These are phyloP conservation scores for Aspergillus latus DNA, from an alignment of 2,329 filamentous ascomycete species.

Conservation along the genomic window DNA sequence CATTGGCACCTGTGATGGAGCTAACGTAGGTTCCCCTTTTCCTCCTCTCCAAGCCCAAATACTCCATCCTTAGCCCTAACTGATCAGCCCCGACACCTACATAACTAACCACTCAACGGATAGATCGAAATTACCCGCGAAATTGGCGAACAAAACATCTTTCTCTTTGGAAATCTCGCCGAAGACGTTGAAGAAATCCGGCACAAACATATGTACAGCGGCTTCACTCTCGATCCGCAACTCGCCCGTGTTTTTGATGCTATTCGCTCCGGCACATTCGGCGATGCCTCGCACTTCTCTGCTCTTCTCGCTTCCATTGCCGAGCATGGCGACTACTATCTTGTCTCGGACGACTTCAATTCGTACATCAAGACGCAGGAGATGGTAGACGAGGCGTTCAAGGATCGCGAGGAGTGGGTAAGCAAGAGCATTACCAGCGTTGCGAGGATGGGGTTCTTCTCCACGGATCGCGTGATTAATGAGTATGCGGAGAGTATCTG, in stretches of 20 bases:
- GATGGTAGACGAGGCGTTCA: slow-evolving; percentile 88
- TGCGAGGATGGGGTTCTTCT: slow-evolving; percentile 95
- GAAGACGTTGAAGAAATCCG: slow-evolving; percentile 97
- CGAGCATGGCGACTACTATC: slow-evolving; percentile 94
- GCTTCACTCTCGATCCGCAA: slow-evolving; percentile 72
- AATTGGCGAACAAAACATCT: slow-evolving; percentile 95
- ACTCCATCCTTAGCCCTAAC: neutral
- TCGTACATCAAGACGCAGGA: slow-evolving; percentile 89
- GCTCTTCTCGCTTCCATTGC: slow-evolving; percentile 80
- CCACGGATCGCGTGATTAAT: slow-evolving; percentile 89
- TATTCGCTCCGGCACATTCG: slow-evolving; percentile 79
- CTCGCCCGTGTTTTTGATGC: slow-evolving; percentile 78
- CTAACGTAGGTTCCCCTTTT: slow-evolving; percentile 67
- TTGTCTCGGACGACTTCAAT: slow-evolving; percentile 96
- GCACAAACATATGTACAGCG: slow-evolving; percentile 80
- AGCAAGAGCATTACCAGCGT: slow-evolving; percentile 87
- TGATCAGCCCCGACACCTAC: neutral
- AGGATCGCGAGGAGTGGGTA: slow-evolving; percentile 88
- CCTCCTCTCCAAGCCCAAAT: neutral
- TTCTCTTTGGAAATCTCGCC: slow-evolving; percentile 93
- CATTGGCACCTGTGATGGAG: slow-evolving; percentile 96
- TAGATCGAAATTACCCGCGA: slow-evolving; percentile 97
- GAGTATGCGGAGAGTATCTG: slow-evolving; percentile 97
- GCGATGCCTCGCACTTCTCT: slow-evolving; percentile 73
- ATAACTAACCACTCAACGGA: neutral